Conservation (phyloP, 1,139 yeast genomes). For the Citeromyces siamensis region DNA sequence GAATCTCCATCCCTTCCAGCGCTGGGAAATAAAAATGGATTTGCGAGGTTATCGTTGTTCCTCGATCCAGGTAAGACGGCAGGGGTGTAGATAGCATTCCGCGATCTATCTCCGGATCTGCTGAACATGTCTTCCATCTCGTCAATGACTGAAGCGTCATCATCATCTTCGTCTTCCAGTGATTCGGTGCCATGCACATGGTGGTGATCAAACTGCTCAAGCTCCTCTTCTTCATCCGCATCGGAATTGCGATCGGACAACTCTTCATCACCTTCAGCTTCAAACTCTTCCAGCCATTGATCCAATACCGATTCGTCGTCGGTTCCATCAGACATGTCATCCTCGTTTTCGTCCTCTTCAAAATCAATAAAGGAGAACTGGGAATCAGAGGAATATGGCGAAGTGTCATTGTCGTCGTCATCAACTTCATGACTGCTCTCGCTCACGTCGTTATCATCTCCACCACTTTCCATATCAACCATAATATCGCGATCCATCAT, state of each 20-base stretch:
- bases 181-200: constrained; percentile 5
- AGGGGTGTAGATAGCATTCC: neutral
- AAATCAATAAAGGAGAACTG: constrained; percentile 7
- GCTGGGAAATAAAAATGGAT: neutral
- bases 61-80: neutral
- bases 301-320: constrained; percentile 15
- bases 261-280: constrained; percentile 13
- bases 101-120: neutral
- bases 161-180: constrained; percentile 7
- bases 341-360: constrained; percentile 13
- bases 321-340: constrained; percentile 15
- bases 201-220: constrained; percentile 7
- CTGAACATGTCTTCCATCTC: constrained; percentile 3
- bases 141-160: constrained; percentile 4
- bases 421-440: constrained; percentile 15
- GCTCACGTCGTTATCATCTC: constrained; percentile 16
- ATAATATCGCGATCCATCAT: constrained; percentile 16
- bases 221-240: constrained; percentile 17
- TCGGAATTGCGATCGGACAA: constrained; percentile 19
- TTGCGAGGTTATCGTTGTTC: neutral
- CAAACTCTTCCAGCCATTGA: constrained; percentile 13
- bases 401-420: constrained; percentile 14
- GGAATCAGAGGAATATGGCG: constrained; percentile 6
- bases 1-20: neutral
- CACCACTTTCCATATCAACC: constrained; percentile 20